Conservation (phyloP, 1,284 basidiomycete species). For the Inonotus obliquus region DNA sequence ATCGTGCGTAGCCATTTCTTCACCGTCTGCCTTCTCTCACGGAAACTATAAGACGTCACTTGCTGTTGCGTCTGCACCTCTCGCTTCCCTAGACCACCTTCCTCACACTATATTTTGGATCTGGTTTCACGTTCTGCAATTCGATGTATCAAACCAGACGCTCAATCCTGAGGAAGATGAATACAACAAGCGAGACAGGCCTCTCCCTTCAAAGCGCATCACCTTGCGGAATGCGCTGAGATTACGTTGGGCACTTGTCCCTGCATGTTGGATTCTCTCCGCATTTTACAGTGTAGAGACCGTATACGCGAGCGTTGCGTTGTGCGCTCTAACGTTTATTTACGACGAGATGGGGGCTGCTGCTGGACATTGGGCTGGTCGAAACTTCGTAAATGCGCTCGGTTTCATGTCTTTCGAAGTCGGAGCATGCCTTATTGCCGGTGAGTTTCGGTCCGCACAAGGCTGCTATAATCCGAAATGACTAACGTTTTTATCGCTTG, state of each 20-base stretch:
- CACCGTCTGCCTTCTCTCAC: not conserved
- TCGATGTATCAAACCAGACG: slow-evolving; percentile 40
- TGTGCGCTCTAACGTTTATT: slow-evolving; percentile 22
- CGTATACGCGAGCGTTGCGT: slow-evolving; percentile 21
- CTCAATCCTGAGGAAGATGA: slow-evolving; percentile 36
- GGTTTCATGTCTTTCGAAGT: slow-evolving; percentile 33
- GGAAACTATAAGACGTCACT: slow-evolving; percentile 32
- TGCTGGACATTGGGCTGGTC: slow-evolving; percentile 29
- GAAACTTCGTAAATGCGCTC: slow-evolving; percentile 35
- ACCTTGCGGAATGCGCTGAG: slow-evolving; percentile 27
- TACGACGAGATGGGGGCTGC: slow-evolving; percentile 27
- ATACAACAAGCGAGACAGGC: slow-evolving; percentile 40
- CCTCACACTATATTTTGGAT: slow-evolving; percentile 34
- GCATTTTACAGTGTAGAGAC: slow-evolving; percentile 23
- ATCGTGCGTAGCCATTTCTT: slow-evolving; percentile 4
- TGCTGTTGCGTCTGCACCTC: slow-evolving; percentile 29
- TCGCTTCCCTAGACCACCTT: slow-evolving; percentile 21
- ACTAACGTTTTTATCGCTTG: not conserved
- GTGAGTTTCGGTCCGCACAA: slow-evolving; percentile 20
- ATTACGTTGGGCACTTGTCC: slow-evolving; percentile 33
- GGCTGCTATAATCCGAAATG: not conserved
- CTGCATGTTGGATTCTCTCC: slow-evolving; percentile 27
- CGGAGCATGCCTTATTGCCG: slow-evolving; percentile 31
- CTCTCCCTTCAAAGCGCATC: slow-evolving; percentile 40
- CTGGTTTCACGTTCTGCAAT: slow-evolving; percentile 39